Base-by-base conservation (phyloP, 2,329 filamentous ascomycete species). In the Alternaria viburni region DNA sequence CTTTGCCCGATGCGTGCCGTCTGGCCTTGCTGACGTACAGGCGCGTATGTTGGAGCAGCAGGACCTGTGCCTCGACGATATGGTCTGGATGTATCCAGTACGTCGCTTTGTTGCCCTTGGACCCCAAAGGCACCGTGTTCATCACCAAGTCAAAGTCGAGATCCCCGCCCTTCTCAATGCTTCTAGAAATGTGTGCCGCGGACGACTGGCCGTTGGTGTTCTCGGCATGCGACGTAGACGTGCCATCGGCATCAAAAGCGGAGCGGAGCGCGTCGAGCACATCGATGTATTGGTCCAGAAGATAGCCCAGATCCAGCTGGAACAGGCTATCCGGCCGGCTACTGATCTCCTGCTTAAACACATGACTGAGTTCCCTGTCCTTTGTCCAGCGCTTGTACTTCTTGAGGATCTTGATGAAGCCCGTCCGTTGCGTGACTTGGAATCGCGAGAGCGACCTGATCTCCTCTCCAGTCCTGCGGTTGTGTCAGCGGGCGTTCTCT, bases 331-430 rank as follows among this genome's bases (percentile, higher is more conserved):
- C 91, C 5, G 88, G 89, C 58, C 88, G 84, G 54, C 83, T 83
- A 51, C 93, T 83, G 23, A 95, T 81, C 69, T 89, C 86, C 28
- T 89, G 85, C 64, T 87, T 88, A 79, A 96, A 91, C 23, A 89
- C 87, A 49, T 83, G 82, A 64, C 87, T 86, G 21, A 96, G 82
- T 0, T 86, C 84, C 6, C 84, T 84, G 21, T 92, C 93, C 44
- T 89, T 89, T 4, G 92, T 95, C 93, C 93, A 96, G 86, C 93
- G 94, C 86, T 90, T 83, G 81, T 96, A 95, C 77, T 96, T 96
- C 78, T 95, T 96, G 32, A 94, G 82, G 41, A 96, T 90, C 81
- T 96, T 96, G 59, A 88, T 87, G 72, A 96, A 94, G 5, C 91
- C 93, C 5, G 90, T 87, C 10, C 89, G 85, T 75, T 96, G 93